Conservation (phyloP, 345 rosid genomes). For the Eucalyptus curtisii region DNA sequence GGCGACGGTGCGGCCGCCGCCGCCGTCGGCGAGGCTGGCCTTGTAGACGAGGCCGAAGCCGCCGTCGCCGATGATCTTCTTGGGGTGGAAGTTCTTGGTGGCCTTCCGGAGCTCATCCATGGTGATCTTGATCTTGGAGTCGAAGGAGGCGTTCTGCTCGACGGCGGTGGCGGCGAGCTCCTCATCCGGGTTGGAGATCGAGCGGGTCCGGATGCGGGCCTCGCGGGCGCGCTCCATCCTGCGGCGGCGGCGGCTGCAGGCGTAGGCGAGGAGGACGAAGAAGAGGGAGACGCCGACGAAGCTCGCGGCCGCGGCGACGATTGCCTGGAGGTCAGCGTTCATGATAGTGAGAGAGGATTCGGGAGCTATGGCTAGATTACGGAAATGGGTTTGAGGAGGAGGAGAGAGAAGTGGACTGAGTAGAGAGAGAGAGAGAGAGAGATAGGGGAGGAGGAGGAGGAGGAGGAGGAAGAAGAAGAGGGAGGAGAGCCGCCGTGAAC, state of each 20-base stretch:
- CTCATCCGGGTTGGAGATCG: background rate
- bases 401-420: background rate
- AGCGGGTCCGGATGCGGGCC: background rate
- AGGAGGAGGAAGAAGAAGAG: background rate
- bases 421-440: background rate
- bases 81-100: constrained; percentile 59
- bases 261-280: background rate
- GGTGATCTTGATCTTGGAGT: constrained; percentile 50
- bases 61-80: constrained; percentile 76
- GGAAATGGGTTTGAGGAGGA: background rate
- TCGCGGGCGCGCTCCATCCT: background rate
- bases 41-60: constrained; percentile 81
- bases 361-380: background rate
- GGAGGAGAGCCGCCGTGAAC: background rate
- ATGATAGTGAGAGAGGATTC: background rate
- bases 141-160: constrained; percentile 43
- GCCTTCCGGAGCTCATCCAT: constrained; percentile 52
- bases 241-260: constrained; percentile 10
- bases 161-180: background rate
- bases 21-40: constrained; percentile 38
- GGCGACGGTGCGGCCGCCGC: constrained; percentile 36
- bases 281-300: constrained; percentile 14
- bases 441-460: background rate
- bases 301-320: constrained; percentile 20
- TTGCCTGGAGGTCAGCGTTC: background rate